Evolutionary conservation across 257 asterid species (phyloP).

Genomic region (Solanum lignicaule): DNA sequence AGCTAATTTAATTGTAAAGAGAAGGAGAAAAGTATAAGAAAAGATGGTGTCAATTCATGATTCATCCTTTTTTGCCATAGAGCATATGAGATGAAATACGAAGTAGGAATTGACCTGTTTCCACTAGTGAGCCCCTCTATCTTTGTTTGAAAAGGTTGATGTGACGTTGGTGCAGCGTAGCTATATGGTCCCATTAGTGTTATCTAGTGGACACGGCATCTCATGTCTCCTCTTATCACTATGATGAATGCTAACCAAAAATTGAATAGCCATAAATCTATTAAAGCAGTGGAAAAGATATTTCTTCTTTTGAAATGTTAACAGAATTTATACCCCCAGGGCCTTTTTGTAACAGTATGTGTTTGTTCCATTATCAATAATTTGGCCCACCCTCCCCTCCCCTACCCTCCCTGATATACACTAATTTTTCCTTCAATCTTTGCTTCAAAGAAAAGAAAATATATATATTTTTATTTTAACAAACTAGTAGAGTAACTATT

Average conservation of each 20-base stretch:
- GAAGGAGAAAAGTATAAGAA: neutral
- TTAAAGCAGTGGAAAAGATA: conserved; percentile 1
- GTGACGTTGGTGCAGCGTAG: neutral
- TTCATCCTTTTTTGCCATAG: neutral
- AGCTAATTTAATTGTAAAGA: neutral
- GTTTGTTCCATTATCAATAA: conserved; percentile 4
- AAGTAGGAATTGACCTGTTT: neutral
- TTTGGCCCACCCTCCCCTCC: conserved; percentile 20
- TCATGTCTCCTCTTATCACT: neutral
- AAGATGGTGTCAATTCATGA: neutral
- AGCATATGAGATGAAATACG: neutral
- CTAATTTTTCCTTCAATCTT: conserved; percentile 6
- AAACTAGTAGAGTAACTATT: conserved; percentile 4
- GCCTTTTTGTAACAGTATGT: neutral
- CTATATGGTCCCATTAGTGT: neutral
- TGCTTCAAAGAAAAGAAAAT: neutral
- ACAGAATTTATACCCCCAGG: conserved; percentile 22
- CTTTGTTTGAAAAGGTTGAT: conserved; percentile 1
- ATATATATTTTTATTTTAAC: neutral
- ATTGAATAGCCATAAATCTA: neutral
- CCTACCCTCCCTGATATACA: conserved; percentile 13
- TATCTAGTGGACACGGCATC: conserved; percentile 4
- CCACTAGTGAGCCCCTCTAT: neutral
- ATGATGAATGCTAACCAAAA: neutral
- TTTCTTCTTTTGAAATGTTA: conserved; percentile 1